A percentile compares a stretch with the other conserved stretches of the same genome.
These are phyloP conservation scores for Verticillium klebahnii DNA, from an alignment of 2,329 filamentous ascomycete genomes.

Conservation along the genomic window DNA sequence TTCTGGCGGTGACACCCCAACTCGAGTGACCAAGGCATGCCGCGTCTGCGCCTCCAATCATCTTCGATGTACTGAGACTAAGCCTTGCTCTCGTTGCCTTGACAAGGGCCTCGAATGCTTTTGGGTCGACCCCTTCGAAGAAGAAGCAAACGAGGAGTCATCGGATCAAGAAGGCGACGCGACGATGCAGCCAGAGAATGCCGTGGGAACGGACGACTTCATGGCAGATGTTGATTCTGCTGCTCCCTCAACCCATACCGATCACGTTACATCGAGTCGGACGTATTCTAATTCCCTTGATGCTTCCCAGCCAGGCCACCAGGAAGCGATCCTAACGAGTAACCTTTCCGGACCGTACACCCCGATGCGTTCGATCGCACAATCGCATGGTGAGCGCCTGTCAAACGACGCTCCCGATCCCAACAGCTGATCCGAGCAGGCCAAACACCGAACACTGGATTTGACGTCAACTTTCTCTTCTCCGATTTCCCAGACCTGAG, in stretches of 20 bases:
- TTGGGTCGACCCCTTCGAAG: slow-evolving; percentile 9
- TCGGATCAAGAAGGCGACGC: neutral
- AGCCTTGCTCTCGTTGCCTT: slow-evolving; percentile 22
- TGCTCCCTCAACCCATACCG: too few relatives aligned
- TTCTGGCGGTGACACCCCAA: slow-evolving; percentile 2
- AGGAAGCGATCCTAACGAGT: neutral
- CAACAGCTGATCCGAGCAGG: neutral
- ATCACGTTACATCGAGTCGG: neutral
- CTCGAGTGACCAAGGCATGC: slow-evolving; percentile 21
- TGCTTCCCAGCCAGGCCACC: neutral
- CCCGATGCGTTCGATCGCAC: neutral
- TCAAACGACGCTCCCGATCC: neutral
- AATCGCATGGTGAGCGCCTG: neutral
- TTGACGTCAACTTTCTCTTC: neutral
- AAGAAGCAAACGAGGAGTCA: neutral
- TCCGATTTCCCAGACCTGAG: slow-evolving; percentile 4
- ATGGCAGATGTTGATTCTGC: neutral
- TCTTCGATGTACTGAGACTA: slow-evolving; percentile 23
- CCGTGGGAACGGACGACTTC: neutral
- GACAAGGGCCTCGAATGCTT: slow-evolving; percentile 20
- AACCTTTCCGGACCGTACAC: neutral
- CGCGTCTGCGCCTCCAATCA: slow-evolving; percentile 22
- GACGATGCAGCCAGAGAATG: neutral
- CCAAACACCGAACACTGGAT: neutral
- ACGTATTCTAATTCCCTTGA: neutral